These are phyloP conservation scores for Daldinia sp. DNA, from an alignment of 2,329 filamentous ascomycete species.

Conservation along the genomic window DNA sequence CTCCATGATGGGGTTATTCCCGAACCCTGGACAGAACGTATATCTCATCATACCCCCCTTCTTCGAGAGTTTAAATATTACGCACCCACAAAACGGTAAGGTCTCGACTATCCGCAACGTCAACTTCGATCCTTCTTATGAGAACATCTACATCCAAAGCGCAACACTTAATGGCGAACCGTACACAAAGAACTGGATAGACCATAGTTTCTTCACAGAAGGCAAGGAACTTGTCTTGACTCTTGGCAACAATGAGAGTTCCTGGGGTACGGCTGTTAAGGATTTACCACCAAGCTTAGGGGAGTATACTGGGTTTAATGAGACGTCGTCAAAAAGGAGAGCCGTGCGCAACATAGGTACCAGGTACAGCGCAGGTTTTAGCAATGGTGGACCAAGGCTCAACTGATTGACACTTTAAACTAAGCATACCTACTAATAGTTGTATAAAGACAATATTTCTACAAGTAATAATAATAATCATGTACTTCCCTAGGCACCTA, in stretches of 20 bases:
- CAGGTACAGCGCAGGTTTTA: slow-evolving; percentile 18
- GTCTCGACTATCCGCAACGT: slow-evolving; percentile 66
- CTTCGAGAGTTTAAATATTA: slow-evolving; percentile 68
- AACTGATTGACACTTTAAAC: slow-evolving; percentile 3
- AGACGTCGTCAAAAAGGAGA: slow-evolving; percentile 21
- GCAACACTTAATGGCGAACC: slow-evolving; percentile 67
- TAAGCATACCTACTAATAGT: slow-evolving; percentile 1
- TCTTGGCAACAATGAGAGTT: slow-evolving; percentile 67
- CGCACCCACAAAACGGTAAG: slow-evolving; percentile 64
- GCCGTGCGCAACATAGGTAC: slow-evolving; percentile 3
- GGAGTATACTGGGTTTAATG: slow-evolving; percentile 47
- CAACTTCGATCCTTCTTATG: slow-evolving; percentile 68
- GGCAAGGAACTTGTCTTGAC: slow-evolving; percentile 70
- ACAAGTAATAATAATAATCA: slow-evolving; percentile 27
- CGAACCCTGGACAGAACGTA: slow-evolving; percentile 72
- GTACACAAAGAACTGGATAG: slow-evolving; percentile 73
- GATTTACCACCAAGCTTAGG: slow-evolving; percentile 70
- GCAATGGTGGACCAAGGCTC: slow-evolving; percentile 8
- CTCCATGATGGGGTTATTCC: slow-evolving; percentile 75
- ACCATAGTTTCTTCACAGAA: slow-evolving; percentile 72
- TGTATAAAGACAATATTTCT: slow-evolving; percentile 8
- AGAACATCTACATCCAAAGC: slow-evolving; percentile 70
- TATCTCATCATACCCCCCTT: slow-evolving; percentile 77
- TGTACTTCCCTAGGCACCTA: too few relatives aligned
- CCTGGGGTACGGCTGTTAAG: slow-evolving; percentile 66